A percentile compares a stretch with the other conserved stretches of the same genome.
Conservation (phyloP, 129 eudicot genomes). For the Lactuca saligna region DNA sequence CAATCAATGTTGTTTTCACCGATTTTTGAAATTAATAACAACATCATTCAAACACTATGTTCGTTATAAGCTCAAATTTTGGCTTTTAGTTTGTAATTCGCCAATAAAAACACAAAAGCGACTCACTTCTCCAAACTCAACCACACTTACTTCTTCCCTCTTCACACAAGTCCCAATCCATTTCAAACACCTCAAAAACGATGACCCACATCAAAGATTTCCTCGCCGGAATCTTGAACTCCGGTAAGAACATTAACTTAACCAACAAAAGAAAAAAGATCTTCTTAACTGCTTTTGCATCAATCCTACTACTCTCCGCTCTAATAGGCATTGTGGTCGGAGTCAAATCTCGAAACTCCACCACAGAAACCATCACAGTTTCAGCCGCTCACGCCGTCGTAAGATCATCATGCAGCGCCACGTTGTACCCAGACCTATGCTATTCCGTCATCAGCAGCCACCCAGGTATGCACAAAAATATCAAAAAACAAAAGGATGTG, state of each 20-base stretch:
- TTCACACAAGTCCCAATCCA: not conserved
- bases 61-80: too few relatives aligned
- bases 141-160: not conserved
- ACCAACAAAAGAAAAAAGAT: constrained; percentile 30
- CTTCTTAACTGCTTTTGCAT: constrained; percentile 26
- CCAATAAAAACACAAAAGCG: not conserved
- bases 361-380: not conserved
- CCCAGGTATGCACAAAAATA: constrained; percentile 28
- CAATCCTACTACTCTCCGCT: constrained; percentile 37
- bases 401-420: constrained; percentile 50
- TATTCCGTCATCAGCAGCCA: constrained; percentile 33
- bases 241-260: constrained; percentile 16
- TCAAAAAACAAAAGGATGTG: constrained; percentile 46
- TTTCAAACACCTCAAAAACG: not conserved
- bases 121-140: too few relatives aligned
- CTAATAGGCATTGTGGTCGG: constrained; percentile 41
- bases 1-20: too few relatives aligned
- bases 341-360: constrained; percentile 15
- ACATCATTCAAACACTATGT: too few relatives aligned
- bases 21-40: too few relatives aligned
- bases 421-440: constrained; percentile 20
- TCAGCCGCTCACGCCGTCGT: constrained; percentile 43
- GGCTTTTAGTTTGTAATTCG: not conserved
- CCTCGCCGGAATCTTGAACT: constrained; percentile 29
- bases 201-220: constrained; percentile 20